Percentiles rank a stretch among this genome's conserved stretches.
Conservation (phyloP, 2,329 filamentous ascomycete genomes). For the Alternaria ethzedia region DNA sequence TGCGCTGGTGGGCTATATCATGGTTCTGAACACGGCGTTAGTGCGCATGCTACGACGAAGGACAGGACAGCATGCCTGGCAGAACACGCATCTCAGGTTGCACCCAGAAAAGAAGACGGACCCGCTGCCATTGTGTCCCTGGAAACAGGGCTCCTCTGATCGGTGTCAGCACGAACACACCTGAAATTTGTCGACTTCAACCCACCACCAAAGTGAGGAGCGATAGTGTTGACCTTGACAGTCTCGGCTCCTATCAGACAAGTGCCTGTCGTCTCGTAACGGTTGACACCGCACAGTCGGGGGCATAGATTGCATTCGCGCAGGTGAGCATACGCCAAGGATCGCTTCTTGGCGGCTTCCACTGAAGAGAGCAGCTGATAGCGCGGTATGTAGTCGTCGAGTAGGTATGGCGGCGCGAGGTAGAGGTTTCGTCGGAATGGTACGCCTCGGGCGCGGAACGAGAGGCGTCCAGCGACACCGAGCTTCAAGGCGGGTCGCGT, state of each 20-base stretch:
- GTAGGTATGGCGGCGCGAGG: constrained; percentile 70
- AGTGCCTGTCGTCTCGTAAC: constrained; percentile 78
- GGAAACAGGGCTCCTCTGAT: constrained; percentile 76
- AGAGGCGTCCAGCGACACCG: neutral
- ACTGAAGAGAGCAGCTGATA: constrained; percentile 72
- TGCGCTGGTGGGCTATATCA: constrained; percentile 82
- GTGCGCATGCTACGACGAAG: neutral
- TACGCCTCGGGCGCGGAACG: neutral
- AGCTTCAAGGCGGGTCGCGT: constrained; percentile 20
- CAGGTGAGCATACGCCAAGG: constrained; percentile 75
- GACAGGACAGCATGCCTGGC: constrained; percentile 15
- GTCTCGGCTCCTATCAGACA: constrained; percentile 77
- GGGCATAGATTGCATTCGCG: constrained; percentile 83
- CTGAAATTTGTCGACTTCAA: neutral
- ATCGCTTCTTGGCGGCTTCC: constrained; percentile 76
- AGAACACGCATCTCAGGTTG: constrained; percentile 71
- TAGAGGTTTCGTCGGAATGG: constrained; percentile 48
- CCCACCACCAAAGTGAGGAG: constrained; percentile 77
- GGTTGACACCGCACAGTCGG: constrained; percentile 76
- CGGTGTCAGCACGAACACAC: neutral
- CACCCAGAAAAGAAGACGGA: constrained; percentile 83
- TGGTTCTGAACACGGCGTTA: constrained; percentile 60
- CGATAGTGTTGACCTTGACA: constrained; percentile 82
- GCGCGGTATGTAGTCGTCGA: constrained; percentile 75
- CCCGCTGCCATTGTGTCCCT: constrained; percentile 80